Base-by-base conservation (phyloP, 2,329 filamentous ascomycete species). In the Thelonectria olida region DNA sequence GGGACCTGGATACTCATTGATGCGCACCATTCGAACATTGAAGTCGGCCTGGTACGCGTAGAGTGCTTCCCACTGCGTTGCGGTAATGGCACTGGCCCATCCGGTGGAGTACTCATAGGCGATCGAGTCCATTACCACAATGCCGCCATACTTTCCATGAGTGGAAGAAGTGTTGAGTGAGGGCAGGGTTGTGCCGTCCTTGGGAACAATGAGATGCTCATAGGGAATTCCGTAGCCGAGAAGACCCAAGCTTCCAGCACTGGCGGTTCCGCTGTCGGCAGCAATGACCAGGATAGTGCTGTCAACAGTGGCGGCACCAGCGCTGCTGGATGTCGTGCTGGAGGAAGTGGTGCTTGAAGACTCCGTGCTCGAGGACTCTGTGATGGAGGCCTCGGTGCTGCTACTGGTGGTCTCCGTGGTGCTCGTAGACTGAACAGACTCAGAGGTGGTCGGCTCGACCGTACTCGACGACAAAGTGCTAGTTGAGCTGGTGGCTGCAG, bases 201-300 rank as follows among this genome's bases (percentile, higher is more conserved):
- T 36, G 10, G 64, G 55, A 7, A 66, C 64, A 4, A 65, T 19
- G 7, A 66, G 54, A 19, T 45, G 48, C 36, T 63, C 13, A 17
- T 34, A 65, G 10, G 64, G 62, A 19, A 66, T 66, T 7, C 64
- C 64, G 20, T 66, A 66, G 41, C 41, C 60, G n/a, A 61, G 50
- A 12, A 66, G 56, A 52, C 64, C 64, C 3, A 28, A 48, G 4
- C 44, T 38, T 4, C 55, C 62, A 22, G 50, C 34, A 10, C 15
- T 42, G 27, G 50, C 59, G 17, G 62, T 50, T 4, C 55, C 47
- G n/a, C n/a, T 20, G 45, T 51, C 39, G 20, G 51, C 36, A 7
- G 57, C 57, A 22, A 60, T 54, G 15, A 60, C 27, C 13, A 60
- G 57, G 23, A 60, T 60, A 10, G 57, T 60, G 45, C 44, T 55